Evolutionary conservation across 805 yeast genomes (phyloP).

Genomic region (Kodamaea neixiangensis): DNA sequence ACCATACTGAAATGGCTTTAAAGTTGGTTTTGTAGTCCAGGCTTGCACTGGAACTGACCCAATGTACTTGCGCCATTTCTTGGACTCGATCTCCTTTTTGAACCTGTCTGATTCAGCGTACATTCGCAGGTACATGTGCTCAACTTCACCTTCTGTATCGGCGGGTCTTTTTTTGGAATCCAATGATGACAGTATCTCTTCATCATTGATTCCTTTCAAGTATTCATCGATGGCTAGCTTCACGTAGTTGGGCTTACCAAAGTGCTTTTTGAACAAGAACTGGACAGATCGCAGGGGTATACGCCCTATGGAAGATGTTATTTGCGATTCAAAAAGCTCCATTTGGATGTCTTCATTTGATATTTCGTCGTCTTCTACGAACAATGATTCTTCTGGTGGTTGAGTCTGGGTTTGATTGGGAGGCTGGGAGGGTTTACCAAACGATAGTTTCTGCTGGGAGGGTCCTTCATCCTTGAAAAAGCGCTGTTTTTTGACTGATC

Average conservation of each 20-base stretch:
- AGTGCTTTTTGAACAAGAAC: slow-evolving; percentile 17
- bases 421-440: background rate
- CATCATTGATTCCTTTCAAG: slow-evolving; percentile 12
- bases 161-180: slow-evolving; percentile 3
- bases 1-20: slow-evolving; percentile 46
- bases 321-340: slow-evolving; percentile 17
- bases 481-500: slow-evolving; percentile 8
- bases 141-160: slow-evolving; percentile 11
- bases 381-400: slow-evolving; percentile 2
- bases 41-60: slow-evolving; percentile 64
- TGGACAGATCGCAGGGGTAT: slow-evolving; percentile 11
- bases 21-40: slow-evolving; percentile 71
- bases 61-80: slow-evolving; percentile 45
- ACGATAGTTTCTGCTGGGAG: slow-evolving; percentile 3
- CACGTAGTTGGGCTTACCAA: slow-evolving; percentile 14
- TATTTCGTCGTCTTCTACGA: slow-evolving; percentile 8
- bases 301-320: slow-evolving; percentile 17
- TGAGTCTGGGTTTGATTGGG: background rate
- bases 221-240: slow-evolving; percentile 12
- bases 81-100: slow-evolving; percentile 13
- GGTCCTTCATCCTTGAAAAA: slow-evolving; percentile 6
- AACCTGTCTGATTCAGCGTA: slow-evolving; percentile 11
- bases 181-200: background rate
- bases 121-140: slow-evolving; percentile 16
- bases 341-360: slow-evolving; percentile 4